These are phyloP conservation scores for Fistulina hepatica DNA, from an alignment of 1,284 basidiomycete genomes.

Conservation along the genomic window DNA sequence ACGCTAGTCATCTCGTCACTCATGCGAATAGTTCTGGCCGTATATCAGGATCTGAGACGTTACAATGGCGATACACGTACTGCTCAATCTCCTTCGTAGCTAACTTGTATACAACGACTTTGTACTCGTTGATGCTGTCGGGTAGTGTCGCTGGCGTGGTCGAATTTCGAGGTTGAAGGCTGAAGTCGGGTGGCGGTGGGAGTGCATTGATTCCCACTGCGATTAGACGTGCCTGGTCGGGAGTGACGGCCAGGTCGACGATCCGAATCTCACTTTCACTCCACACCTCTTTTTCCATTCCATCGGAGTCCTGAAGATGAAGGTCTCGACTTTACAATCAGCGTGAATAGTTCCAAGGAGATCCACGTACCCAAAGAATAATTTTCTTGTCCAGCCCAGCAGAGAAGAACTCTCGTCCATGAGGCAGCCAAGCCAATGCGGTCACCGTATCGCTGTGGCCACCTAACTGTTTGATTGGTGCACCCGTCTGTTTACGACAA, in stretches of 20 bases:
- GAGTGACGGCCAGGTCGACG: slow-evolving; percentile 79
- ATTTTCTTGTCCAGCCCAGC: slow-evolving; percentile 85
- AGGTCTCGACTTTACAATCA: slow-evolving; percentile 2
- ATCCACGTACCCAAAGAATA: slow-evolving; percentile 68
- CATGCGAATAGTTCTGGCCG: slow-evolving; percentile 48
- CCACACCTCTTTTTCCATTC: slow-evolving; percentile 63
- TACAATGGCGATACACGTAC: slow-evolving; percentile 34
- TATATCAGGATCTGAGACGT: slow-evolving; percentile 13
- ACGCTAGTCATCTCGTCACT: slow-evolving; percentile 82
- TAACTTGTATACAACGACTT: slow-evolving; percentile 70
- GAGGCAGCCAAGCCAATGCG: slow-evolving; percentile 79
- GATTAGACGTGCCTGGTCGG: slow-evolving; percentile 75
- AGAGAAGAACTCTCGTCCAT: slow-evolving; percentile 84
- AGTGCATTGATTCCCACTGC: slow-evolving; percentile 62
- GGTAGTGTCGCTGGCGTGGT: slow-evolving; percentile 26
- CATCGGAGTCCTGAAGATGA: slow-evolving; percentile 53
- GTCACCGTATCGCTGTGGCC: slow-evolving; percentile 80
- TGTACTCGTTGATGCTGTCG: slow-evolving; percentile 39
- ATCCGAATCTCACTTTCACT: slow-evolving; percentile 73
- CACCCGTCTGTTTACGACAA: slow-evolving; percentile 45
- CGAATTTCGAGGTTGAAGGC: too few species aligned
- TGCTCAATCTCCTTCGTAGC: slow-evolving; percentile 48
- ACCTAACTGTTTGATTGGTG: slow-evolving; percentile 51
- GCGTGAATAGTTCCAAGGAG: slow-evolving; percentile 5
- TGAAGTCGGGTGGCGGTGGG: too few species aligned